These are phyloP conservation scores for Krasilnikovozyma curviuscula DNA, from an alignment of 768 basidiomycete genomes.

Conservation along the genomic window DNA sequence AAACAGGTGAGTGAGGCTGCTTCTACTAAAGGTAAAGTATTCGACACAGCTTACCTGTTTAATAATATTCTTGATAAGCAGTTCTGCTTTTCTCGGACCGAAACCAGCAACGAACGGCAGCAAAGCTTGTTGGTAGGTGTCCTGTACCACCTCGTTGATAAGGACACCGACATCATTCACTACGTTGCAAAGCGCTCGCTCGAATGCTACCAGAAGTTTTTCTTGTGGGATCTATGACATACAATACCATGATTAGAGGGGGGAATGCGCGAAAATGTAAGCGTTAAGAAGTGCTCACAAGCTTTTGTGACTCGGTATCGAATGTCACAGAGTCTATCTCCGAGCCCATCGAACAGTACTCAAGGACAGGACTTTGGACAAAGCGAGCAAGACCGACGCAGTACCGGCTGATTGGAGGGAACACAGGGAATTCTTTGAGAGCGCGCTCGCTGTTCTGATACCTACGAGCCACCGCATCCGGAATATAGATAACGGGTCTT, in stretches of 20 bases:
- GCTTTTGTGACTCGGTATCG: conserved; percentile 65
- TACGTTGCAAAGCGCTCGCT: conserved; percentile 71
- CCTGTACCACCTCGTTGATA: conserved; percentile 77
- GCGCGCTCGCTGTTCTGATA: conserved; percentile 82
- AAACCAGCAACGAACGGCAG: conserved; percentile 82
- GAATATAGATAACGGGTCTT: conserved; percentile 61
- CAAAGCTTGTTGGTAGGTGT: conserved; percentile 70
- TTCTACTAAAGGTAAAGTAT: neutral
- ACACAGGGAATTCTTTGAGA: conserved; percentile 55
- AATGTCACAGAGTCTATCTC: conserved; percentile 70
- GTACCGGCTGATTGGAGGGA: conserved; percentile 65
- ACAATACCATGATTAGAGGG: neutral
- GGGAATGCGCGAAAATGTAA: neutral
- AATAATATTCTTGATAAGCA: conserved; percentile 27
- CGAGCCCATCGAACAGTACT: conserved; percentile 70
- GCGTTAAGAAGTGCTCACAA: conserved; percentile 34
- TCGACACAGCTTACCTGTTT: neutral
- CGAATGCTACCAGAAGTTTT: conserved; percentile 59
- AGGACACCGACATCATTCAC: conserved; percentile 88
- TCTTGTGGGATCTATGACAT: conserved; percentile 53
- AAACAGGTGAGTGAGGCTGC: too few species aligned
- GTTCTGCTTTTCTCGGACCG: conserved; percentile 82
- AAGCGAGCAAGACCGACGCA: conserved; percentile 88
- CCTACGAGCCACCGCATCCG: conserved; percentile 79
- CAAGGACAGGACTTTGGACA: conserved; percentile 79